Base-by-base conservation (phyloP, 305 asterid species). In the Caryopteris hybrid region DNA sequence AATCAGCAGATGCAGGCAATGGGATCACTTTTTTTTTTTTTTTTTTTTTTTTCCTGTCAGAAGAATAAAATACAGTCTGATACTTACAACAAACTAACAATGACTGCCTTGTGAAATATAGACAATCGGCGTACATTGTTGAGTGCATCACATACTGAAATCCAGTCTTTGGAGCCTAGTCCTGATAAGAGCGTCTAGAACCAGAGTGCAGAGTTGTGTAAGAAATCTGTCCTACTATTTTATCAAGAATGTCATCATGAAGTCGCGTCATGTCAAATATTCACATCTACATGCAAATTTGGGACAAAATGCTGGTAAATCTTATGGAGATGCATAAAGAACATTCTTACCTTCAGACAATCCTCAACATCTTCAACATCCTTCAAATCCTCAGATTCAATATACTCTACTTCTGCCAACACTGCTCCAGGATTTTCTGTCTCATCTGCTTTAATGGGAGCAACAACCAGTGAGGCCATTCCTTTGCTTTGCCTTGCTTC, bases 161-260 rank as follows among this genome's bases (percentile, higher is more conserved):
- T 76, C 98, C 98, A 92, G 75, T 92, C 96, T 69, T 88, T 92
- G 64, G 98, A 88, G 71, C 86, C 85, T 38, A 92, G 83, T 14
- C 86, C 95, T 33, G 80, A 75, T 77, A 86, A 59, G 62, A 92
- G 91, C 39, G 84, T 79, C 98, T 89, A 72, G 41, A 73, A 74
- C 73, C 58, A 68, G 59, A 69, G 73, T 55, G 76, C 64, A 72
- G 39, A 69, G 17, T 61, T 54, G 60, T 57, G 22, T 57, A 54
- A 70, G 16, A 51, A 54, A 39, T 50, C 21, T 10, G 10, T 36
- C 53, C 20, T 47, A 23, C 36, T 25, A 54, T 14, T 16, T 29
- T n/a, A 42, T 36, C 25, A 25, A 22, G 9, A n/a, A 45, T n/a
- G 39, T 22, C 8, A 64, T 57, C 61, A 23, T 52, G 58, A 41